phyloP scores from a whole-genome alignment of 148 eudicot genomes.

The Persicaria maculosa region DNA sequence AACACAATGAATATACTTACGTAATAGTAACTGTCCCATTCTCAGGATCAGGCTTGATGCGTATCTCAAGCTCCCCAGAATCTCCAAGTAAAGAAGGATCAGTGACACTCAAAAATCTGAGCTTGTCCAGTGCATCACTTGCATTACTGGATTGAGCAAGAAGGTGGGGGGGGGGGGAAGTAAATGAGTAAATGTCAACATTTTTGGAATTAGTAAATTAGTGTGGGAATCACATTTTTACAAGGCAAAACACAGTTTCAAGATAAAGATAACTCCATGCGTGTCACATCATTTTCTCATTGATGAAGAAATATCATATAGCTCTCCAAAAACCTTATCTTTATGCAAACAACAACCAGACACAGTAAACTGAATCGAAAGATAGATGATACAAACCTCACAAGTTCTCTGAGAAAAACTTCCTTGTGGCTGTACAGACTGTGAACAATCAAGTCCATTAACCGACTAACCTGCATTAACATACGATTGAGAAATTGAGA shows the following conservation, averaged over 20 bases:
- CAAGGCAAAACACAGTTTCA: background rate
- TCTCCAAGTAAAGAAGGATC: conserved; percentile 90
- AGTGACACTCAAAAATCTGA: conserved; percentile 91
- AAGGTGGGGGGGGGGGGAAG: background rate
- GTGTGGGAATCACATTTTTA: background rate
- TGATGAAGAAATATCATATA: too few species aligned
- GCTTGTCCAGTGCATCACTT: conserved; percentile 95
- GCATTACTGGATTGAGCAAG: conserved; percentile 60
- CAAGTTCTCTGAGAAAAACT: conserved; percentile 92
- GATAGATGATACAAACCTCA: conserved; percentile 44
- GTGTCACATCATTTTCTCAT: too few species aligned
- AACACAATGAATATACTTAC: conserved; percentile 25
- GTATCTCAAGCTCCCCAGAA: conserved; percentile 84
- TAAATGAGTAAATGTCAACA: background rate
- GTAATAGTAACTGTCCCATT: conserved; percentile 88
- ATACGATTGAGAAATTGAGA: too few species aligned
- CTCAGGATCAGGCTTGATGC: conserved; percentile 89
- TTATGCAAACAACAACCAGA: background rate
- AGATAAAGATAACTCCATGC: too few species aligned
- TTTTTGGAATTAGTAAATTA: background rate
- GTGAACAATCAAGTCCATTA: conserved; percentile 93
- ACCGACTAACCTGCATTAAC: conserved; percentile 71
- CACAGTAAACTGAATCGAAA: too few species aligned
- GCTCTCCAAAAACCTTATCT: background rate
- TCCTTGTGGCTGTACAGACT: conserved; percentile 98